Base-by-base conservation (phyloP, 192 early-diverging fungal genomes). In the Coemansia sp. region DNA sequence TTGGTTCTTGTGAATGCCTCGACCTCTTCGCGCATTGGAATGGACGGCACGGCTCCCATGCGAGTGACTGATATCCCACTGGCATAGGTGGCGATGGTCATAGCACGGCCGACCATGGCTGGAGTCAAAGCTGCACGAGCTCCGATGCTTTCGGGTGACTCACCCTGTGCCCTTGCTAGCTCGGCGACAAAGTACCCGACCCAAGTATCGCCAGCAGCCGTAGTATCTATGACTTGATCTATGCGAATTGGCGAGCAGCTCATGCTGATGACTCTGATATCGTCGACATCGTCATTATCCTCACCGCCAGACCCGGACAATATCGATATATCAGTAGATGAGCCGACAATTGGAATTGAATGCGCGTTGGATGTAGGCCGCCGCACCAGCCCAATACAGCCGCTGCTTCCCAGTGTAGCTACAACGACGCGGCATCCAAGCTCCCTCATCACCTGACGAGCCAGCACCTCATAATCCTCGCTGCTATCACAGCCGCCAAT, bases 151-250 rank as follows among this genome's bases (percentile, higher is more conserved):
- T 83, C 76, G 0, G 76, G 76, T 7, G 77, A 83, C 18, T 61
- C 68, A 24, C 53, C 67, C 43, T 83, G 81, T 41, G 64, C 27
- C 8, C 74, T 64, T 29, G 76, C 81, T 55, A 83, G 68, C 60
- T 79, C 76, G 8, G 82, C 78, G 3, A 52, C 74, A 80, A 86
- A 86, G 62, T 77, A 86, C 18, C 84, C 84, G 18, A 82, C 76
- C 84, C 84, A 86, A 1, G 77, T 79, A 50, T 86, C 84, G 24
- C 84, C 84, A 1, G 84, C 84, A 1, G 73, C 79, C 2, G 80
- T 86, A 0, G 84, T 86, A 62, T 86, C 84, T 24, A 34, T 55
- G 47, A 86, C 66, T 40, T 65, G 60, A 7, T 84, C 71, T 13
- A 53, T 69, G 13, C 44, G 41, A 12, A 79, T 63, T 16, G 76